phyloP scores from a whole-genome alignment of 306 rosid genomes.

The Acacia crassicarpa region DNA sequence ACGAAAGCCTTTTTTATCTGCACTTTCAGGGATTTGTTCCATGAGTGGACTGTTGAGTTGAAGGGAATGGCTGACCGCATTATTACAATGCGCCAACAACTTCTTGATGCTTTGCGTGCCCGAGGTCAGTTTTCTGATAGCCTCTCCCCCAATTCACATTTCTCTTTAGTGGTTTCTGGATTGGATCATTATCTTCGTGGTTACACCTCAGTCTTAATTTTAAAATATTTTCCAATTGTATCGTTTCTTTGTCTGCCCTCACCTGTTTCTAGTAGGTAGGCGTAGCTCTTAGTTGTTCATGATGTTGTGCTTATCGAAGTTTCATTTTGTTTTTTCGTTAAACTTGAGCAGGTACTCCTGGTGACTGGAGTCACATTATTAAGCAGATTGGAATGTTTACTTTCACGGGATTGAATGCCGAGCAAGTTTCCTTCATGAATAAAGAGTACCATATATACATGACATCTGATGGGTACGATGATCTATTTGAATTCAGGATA shows the following conservation, averaged over 20 bases:
- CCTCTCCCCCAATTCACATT: not conserved
- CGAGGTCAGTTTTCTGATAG: constrained; percentile 57
- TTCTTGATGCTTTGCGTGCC: constrained; percentile 74
- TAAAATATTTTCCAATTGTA: constrained; percentile 26
- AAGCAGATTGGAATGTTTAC: constrained; percentile 99
- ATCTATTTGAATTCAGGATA: constrained; percentile 9
- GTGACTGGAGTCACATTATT: constrained; percentile 99
- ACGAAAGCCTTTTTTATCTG: not conserved
- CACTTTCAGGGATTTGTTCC: constrained; percentile 61
- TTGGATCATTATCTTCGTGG: constrained; percentile 9
- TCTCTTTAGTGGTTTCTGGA: not conserved
- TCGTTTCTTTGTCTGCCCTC: not conserved
- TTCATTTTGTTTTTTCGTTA: not conserved
- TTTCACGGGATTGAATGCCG: constrained; percentile 86
- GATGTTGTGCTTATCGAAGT: not conserved
- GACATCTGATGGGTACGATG: constrained; percentile 93
- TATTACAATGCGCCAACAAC: constrained; percentile 90
- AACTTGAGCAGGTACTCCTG: constrained; percentile 78
- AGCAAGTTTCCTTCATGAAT: constrained; percentile 93
- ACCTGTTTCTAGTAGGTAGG: not conserved
- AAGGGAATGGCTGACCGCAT: constrained; percentile 99
- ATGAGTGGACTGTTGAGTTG: constrained; percentile 95
- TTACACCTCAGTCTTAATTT: not conserved
- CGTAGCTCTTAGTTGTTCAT: not conserved
- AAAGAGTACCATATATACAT: constrained; percentile 87